Base-by-base conservation (phyloP, 805 yeast genomes). In the Brettanomyces nanus region DNA sequence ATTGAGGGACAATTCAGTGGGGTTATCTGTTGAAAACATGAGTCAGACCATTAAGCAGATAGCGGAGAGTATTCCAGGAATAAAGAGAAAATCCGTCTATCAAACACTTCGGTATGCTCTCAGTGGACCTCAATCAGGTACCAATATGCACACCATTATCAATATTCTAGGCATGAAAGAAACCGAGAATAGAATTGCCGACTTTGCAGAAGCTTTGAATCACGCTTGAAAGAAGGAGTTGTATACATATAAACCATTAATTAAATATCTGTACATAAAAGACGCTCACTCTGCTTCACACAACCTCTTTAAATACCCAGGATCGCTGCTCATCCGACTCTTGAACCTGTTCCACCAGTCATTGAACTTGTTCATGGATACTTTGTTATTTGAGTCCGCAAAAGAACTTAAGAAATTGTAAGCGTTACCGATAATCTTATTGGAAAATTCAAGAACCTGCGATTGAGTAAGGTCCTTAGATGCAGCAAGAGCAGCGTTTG, bases 261-360 rank as follows among this genome's bases (percentile, higher is more conserved):
- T n/a, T n/a, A n/a, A n/a, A n/a, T n/a, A n/a, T n/a, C n/a, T n/a
- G n/a, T n/a, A n/a, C n/a, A n/a, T n/a, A n/a, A n/a, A n/a, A n/a
- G n/a, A n/a, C n/a, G n/a, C n/a, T n/a, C n/a, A n/a, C n/a, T n/a
- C n/a, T n/a, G 25, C 26, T 10, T 31, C 26, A 31, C 34, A 36
- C 29, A 28, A 15, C 21, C 36, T 68, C 43, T 85, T 85, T 35
- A 90, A 59, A 54, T 86, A 89, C 38, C 73, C 76, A 2, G 96
- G 97, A 54, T 90, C 94, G 43, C 81, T 83, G 9, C 75, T 69
- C 42, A 92, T 51, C 52, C 82, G 80, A 5, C 73, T 61, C 56
- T 75, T 84, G 62, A 92, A 90, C 59, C 86, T 89, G 46, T 72
- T 79, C 98, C 98, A 85, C 98, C 98, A 90, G 29, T 73, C 80